These are phyloP conservation scores for Fusarium abutilonis DNA, from an alignment of 2,329 filamentous ascomycete genomes.

Conservation along the genomic window DNA sequence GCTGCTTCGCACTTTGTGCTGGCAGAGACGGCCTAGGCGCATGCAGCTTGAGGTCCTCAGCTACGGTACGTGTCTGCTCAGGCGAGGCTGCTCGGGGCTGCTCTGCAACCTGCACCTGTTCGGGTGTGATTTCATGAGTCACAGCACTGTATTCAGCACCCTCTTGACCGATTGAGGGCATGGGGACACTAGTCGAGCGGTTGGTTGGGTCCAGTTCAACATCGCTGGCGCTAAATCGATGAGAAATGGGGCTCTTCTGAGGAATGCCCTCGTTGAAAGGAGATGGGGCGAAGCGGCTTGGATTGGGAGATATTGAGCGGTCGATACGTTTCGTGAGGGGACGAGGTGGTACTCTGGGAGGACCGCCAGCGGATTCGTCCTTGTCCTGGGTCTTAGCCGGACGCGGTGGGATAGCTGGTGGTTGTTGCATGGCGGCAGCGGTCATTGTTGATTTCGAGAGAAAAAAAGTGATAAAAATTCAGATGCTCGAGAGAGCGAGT, in stretches of 20 bases:
- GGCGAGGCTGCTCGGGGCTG: slow-evolving; percentile 58
- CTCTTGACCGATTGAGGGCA: slow-evolving; percentile 90
- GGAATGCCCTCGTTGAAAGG: slow-evolving; percentile 80
- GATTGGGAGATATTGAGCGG: slow-evolving; percentile 79
- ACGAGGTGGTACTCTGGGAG: slow-evolving; percentile 81
- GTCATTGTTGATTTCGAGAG: slow-evolving; percentile 54
- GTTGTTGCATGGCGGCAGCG: slow-evolving; percentile 59
- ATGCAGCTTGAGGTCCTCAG: slow-evolving; percentile 83
- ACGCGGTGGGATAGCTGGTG: slow-evolving; percentile 66
- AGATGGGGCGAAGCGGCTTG: slow-evolving; percentile 83
- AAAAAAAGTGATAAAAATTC: neutral
- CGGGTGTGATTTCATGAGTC: slow-evolving; percentile 54
- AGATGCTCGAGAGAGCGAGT: slow-evolving; percentile 35
- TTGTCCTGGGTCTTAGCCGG: slow-evolving; percentile 63
- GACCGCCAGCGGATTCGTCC: slow-evolving; percentile 47
- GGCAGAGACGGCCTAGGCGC: slow-evolving; percentile 90
- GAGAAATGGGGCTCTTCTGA: slow-evolving; percentile 56
- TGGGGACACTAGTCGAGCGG: slow-evolving; percentile 78
- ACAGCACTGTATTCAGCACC: slow-evolving; percentile 83
- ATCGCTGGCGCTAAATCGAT: slow-evolving; percentile 51
- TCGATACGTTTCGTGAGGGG: slow-evolving; percentile 75
- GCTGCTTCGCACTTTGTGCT: slow-evolving; percentile 80
- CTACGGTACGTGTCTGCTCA: slow-evolving; percentile 80
- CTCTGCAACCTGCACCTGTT: slow-evolving; percentile 55
- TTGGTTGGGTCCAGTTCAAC: slow-evolving; percentile 56